Evolutionary conservation across 2,329 filamentous ascomycete genomes (phyloP), one percentile per base, ranked within the genome.

Genomic region (Fusarium sp.): DNA sequence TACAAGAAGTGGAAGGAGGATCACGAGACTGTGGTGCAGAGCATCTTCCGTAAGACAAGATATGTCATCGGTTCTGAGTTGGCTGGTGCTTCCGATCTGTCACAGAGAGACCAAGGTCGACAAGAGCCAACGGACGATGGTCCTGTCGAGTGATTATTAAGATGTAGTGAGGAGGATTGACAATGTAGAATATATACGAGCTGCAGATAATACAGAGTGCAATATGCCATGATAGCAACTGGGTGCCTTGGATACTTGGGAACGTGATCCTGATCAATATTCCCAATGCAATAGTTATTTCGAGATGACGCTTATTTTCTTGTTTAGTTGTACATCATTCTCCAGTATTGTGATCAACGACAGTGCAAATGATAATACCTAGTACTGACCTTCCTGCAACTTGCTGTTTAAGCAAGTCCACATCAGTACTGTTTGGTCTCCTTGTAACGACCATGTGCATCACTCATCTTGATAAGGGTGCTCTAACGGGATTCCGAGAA

Each of bases 1-100:
- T 63, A 58, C 32, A 57, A 63, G 30, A 58, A 58, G 41, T 58
- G 55, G 55, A 58, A 50, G 30, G 55, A 58, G 20, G 55, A 50
- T 11, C 30, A 58, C 3, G 39, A 47, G n/a, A 48, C 39, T 14
- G 13, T 35, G 30, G 7, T 50, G 20, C 55, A 58, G 30, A 58
- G 39, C 8, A 4, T 48, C 18, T 47, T 50, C n/a, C 30, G 41
- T 24, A 48, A 32, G 26, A 50, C 55, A 2, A 48, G 42, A 24
- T 58, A 58, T 58, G 55, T 58, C 2, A 22, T 58, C 5, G 55
- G 55, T 4, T 20, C 39, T 1, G 55, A 58, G 13, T 22, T 58
- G 30, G n/a, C n/a, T 36, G 55, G 55, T 28, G 55, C 55, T 22
- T 58, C 55, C 7, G 55, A 58, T 11, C 41, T 58, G 10, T 58